Evolutionary conservation across 2,329 filamentous ascomycete genomes (phyloP).

Genomic region (Ophiostoma sp.): DNA sequence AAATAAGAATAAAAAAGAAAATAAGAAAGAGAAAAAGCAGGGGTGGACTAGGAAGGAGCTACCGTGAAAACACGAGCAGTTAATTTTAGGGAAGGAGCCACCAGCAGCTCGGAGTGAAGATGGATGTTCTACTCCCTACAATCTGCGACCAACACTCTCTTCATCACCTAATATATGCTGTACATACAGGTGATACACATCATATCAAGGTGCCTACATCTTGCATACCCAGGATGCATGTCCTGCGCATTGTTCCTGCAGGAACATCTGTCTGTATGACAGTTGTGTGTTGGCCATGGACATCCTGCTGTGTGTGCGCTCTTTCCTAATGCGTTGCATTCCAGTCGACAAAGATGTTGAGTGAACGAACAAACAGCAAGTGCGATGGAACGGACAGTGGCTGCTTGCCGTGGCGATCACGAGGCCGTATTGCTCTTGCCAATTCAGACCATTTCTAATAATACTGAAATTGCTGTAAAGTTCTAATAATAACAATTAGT

Average conservation of each 20-base stretch:
- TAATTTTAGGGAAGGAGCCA: conserved; percentile 3
- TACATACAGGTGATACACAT: not conserved
- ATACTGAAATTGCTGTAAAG: not conserved
- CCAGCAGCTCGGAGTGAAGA: not conserved
- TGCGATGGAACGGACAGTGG: not conserved
- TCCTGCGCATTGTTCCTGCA: not conserved
- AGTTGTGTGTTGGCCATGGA: not conserved
- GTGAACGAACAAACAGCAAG: not conserved
- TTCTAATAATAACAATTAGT: not conserved
- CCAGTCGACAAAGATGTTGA: not conserved
- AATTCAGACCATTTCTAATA: not conserved
- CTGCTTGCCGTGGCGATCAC: not conserved
- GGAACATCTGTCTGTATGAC: not conserved
- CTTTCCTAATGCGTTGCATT: not conserved
- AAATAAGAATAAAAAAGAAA: not conserved
- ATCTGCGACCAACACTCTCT: not conserved
- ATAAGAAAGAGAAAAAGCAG: conserved; percentile 1
- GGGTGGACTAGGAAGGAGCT: not conserved
- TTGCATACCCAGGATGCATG: not conserved
- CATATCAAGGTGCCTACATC: not conserved
- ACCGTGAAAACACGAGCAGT: not conserved
- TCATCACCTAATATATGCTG: not conserved
- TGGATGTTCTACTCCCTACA: not conserved
- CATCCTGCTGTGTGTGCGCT: not conserved
- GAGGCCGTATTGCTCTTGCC: not conserved